Evolutionary conservation across 495 filamentous ascomycete genomes (phyloP).

Genomic region (Bacidia gigantensis): DNA sequence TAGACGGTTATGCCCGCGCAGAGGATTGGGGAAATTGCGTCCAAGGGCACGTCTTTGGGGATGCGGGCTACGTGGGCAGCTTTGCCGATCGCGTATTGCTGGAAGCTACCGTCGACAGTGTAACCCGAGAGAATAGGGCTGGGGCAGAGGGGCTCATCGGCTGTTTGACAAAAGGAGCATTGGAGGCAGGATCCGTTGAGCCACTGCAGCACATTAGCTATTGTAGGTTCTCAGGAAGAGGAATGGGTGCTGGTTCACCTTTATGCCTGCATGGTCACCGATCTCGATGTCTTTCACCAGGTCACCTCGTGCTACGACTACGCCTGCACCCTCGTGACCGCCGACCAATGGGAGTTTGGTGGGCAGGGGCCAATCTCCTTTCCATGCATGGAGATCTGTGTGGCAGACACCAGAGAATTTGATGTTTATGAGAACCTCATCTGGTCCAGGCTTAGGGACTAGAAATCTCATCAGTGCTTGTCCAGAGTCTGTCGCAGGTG

Average conservation of each 20-base stretch:
- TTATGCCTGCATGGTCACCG: conserved; percentile 73
- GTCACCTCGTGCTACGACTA: conserved; percentile 66
- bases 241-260: conserved; percentile 21
- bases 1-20: conserved; percentile 89
- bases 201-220: conserved; percentile 36
- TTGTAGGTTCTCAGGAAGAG: neutral
- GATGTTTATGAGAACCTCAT: conserved; percentile 84
- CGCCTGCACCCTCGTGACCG: conserved; percentile 84
- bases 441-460: conserved; percentile 62
- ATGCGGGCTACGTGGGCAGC: conserved; percentile 69
- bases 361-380: conserved; percentile 73
- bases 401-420: conserved; percentile 91
- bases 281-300: conserved; percentile 60
- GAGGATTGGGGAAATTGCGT: conserved; percentile 66
- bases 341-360: conserved; percentile 77
- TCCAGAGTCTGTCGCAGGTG: neutral
- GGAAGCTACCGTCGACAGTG: conserved; percentile 85
- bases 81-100: conserved; percentile 81
- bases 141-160: conserved; percentile 66
- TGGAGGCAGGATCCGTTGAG: conserved; percentile 67
- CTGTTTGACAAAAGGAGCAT: conserved; percentile 67
- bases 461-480: conserved; percentile 13
- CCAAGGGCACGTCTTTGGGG: conserved; percentile 59
- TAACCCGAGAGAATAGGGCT: conserved; percentile 67
- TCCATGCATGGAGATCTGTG: conserved; percentile 74